Base-by-base conservation (phyloP, 805 yeast species). In the Yueomyces sinensis region DNA sequence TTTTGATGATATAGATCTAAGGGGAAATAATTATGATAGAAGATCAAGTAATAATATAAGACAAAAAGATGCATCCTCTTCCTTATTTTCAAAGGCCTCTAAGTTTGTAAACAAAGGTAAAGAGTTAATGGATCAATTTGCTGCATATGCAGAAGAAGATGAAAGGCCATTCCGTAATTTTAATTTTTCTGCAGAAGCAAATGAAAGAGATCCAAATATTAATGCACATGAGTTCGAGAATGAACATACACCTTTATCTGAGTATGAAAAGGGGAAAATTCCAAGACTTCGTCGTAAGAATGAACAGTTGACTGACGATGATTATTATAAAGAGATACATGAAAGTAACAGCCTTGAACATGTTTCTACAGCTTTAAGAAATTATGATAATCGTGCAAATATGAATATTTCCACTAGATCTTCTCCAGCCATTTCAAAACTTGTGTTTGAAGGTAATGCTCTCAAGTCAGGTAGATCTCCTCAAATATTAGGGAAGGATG, bases 101-200 rank as follows among this genome's bases (percentile, higher is more conserved):
- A 42, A 43, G 20, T 32, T 58, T 17, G 38, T 58, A 15, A 49
- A 42, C 34, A 56, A 46, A 37, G 56, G 63, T 7, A 58, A 56
- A 30, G 44, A 49, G 13, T 40, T 52, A 20, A 42, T 59, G 19
- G 54, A 52, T 33, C 46, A 47, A 27, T 33, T 44, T 16, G 41
- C 48, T 4, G 39, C 41, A 4, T 45, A 37, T 28, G 50, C 46
- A 3, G 51, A 49, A 5, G 53, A 44, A 32, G 41, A 41, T 15
- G 38, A 47, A 24, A 37, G 48, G 27, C 18, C 42, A 13, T 35
- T 25, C 16, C 38, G 38, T 34, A 40, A 32, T 30, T 25, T 27
- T 13, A 29, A 36, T 20, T 36, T 36, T 13, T 30, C 31, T 7
- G 14, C 29, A n/a, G 5, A 5, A 13, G 17, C 9, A 3, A 15